Base-by-base conservation (phyloP, 2,329 filamentous ascomycete genomes). In the Aspergillus versicolor region DNA sequence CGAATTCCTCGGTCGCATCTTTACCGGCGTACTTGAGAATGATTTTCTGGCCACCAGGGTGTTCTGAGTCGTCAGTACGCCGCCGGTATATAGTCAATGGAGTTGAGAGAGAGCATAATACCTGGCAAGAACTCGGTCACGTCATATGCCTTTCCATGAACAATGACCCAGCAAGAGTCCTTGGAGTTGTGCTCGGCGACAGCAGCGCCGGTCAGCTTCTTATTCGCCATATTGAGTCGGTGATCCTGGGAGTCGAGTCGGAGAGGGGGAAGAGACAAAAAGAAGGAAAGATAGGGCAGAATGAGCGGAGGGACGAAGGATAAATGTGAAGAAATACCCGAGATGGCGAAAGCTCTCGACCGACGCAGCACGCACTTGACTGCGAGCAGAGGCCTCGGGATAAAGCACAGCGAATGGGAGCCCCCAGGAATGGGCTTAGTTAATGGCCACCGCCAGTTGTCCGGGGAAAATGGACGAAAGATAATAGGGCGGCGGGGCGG, bases 11-110 rank as follows among this genome's bases (percentile, higher is more conserved):
- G 37, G 92, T 95, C 40, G 92, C 92, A 80, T 97, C 92, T 81
- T 93, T 95, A 67, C 92, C 92, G 30, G 92, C 92, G 77, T 97
- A 96, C 79, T 96, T 96, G 63, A 99, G 84, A 69, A 99, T 97
- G 73, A 97, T 95, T 71, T 93, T 94, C 64, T 87, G 83, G 38
- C 91, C 92, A 60, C 92, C 92, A 22, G 92, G 92, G 70, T 96
- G 92, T 74, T 96, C 91, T 87, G 19, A 27, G n/a, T 12, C 12
- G 48, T 59, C 47, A 59, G 38, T 46, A 38, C 17, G 9, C 7
- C 2, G 12, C 27, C 27, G 19, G 17, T 17, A 40, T 17, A 5
- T 2, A 32, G 11, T 48, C 50, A 11, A 42, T 40, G 27, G 15
- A 30, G 12, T 19, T 5, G 32, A 11, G n/a, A 46, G 17, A 46